Evolutionary conservation across 257 asterid species (phyloP).

Genomic region (Lithospermum erythrorhizon): DNA sequence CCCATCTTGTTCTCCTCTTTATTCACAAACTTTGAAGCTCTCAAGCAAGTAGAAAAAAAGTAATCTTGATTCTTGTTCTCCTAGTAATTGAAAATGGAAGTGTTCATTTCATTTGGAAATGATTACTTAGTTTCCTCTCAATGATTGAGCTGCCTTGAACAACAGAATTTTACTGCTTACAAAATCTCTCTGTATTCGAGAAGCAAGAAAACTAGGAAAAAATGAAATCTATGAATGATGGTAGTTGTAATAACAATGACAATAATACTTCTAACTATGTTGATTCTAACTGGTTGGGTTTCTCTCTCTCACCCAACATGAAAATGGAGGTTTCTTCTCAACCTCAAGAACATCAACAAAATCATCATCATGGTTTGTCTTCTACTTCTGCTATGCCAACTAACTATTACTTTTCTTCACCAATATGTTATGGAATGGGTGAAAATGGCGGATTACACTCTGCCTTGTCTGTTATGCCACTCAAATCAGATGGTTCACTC

Average conservation of each 20-base stretch:
- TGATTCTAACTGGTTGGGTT: slow-evolving; percentile 65
- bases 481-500: slow-evolving; percentile 80
- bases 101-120: slow-evolving; percentile 21
- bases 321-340: slow-evolving; percentile 47
- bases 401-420: slow-evolving; percentile 28
- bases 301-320: slow-evolving; percentile 74
- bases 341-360: slow-evolving; percentile 12
- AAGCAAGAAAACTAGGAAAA: slow-evolving; percentile 4
- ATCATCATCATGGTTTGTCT: slow-evolving; percentile 13
- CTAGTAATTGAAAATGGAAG: not conserved
- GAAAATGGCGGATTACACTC: slow-evolving; percentile 35
- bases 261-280: slow-evolving; percentile 8
- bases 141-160: slow-evolving; percentile 48
- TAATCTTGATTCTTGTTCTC: not conserved
- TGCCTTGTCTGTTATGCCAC: slow-evolving; percentile 57
- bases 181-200: slow-evolving; percentile 5
- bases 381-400: slow-evolving; percentile 15
- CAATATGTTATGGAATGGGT: slow-evolving; percentile 23
- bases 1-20: slow-evolving; percentile 9
- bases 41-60: slow-evolving; percentile 9
- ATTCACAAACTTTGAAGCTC: not conserved
- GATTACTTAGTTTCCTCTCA: slow-evolving; percentile 39
- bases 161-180: slow-evolving; percentile 7
- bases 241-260: slow-evolving; percentile 16
- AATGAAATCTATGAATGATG: slow-evolving; percentile 47